Percentiles rank a stretch among this genome's conserved stretches.
Evolutionary conservation across 805 yeast species (phyloP).

Genomic region (Saccharomyces paradoxus): DNA sequence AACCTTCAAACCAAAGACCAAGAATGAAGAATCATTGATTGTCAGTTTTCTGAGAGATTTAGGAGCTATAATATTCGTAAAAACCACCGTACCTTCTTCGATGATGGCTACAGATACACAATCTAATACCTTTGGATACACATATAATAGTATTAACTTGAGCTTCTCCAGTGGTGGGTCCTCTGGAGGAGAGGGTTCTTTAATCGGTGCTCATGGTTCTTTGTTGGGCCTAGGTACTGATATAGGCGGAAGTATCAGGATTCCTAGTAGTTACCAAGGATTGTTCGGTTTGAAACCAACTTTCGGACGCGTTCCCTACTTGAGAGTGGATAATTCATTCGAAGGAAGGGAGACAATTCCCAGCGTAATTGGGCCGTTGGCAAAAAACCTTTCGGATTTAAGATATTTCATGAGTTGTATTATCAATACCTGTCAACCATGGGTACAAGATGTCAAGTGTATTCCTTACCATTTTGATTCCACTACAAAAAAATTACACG

Average conservation of each 20-base stretch:
- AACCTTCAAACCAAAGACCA: slow-evolving; percentile 11
- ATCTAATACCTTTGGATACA: slow-evolving; percentile 46
- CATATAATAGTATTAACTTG: slow-evolving; percentile 45
- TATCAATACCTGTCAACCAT: slow-evolving; percentile 9
- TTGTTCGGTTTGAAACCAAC: slow-evolving; percentile 21
- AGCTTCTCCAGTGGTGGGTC: slow-evolving; percentile 51
- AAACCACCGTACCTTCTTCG: slow-evolving; percentile 55
- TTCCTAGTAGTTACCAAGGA: slow-evolving; percentile 52
- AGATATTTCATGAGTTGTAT: slow-evolving; percentile 39
- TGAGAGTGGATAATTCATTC: slow-evolving; percentile 33
- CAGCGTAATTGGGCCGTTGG: slow-evolving; percentile 52
- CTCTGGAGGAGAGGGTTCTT: slow-evolving; percentile 57
- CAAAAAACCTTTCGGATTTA: slow-evolving; percentile 42
- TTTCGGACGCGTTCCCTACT: slow-evolving; percentile 18
- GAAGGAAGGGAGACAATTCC: slow-evolving; percentile 48
- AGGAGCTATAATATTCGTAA: slow-evolving; percentile 53
- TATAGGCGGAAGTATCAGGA: slow-evolving; percentile 56
- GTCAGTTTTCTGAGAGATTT: slow-evolving; percentile 14
- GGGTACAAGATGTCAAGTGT: slow-evolving; percentile 10
- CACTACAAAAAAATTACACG: not conserved
- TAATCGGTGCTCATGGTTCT: slow-evolving; percentile 46
- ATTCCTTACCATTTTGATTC: slow-evolving; percentile 8
- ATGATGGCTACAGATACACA: slow-evolving; percentile 55
- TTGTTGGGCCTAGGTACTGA: slow-evolving; percentile 54
- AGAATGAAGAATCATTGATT: slow-evolving; percentile 15